Conservation (phyloP, 2,329 filamentous ascomycete genomes). For the Byssothecium circinans region DNA sequence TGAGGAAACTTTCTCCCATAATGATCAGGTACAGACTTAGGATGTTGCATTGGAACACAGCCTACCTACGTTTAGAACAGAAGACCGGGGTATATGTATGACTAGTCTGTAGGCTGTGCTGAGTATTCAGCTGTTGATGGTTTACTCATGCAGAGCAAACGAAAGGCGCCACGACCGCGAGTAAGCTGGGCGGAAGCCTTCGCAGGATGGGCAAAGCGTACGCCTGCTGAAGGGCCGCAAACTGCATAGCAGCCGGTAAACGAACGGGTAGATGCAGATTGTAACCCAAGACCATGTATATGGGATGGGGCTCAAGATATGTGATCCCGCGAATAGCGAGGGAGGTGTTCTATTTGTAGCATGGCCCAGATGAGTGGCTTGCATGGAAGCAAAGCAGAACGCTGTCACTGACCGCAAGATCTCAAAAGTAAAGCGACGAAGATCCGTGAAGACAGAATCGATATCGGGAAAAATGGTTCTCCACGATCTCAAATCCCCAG, state of each 20-base stretch:
- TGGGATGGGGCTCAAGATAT: neutral
- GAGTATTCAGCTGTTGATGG: neutral
- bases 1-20: too few species aligned
- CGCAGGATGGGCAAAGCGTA: neutral
- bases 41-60: too few species aligned
- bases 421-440: neutral
- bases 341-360: neutral
- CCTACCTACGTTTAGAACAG: neutral
- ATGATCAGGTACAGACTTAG: too few species aligned
- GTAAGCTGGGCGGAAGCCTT: neutral
- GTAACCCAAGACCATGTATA: neutral
- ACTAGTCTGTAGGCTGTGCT: neutral
- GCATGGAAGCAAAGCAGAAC: slow-evolving; percentile 6
- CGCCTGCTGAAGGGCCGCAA: too few species aligned
- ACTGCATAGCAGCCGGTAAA: too few species aligned
- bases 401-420: neutral
- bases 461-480: neutral
- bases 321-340: neutral
- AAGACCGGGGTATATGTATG: neutral
- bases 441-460: neutral
- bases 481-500: neutral
- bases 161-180: too few species aligned
- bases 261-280: neutral
- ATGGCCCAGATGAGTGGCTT: neutral
- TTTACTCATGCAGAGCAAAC: neutral